phyloP scores from a whole-genome alignment of 2,329 filamentous ascomycete species.

The Monilinia polystroma region DNA sequence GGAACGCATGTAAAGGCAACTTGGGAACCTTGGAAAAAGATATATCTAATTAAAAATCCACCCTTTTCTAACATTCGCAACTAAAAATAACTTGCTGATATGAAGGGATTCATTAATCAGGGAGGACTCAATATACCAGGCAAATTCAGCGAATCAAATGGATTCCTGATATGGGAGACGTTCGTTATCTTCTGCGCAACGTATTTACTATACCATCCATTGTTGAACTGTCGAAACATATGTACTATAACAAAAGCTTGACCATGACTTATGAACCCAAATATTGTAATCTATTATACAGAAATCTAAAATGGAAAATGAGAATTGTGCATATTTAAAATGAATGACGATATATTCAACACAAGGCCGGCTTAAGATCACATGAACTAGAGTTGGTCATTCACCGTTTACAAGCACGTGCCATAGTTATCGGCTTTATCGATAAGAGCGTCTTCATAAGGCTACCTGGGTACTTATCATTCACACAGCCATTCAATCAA shows the following conservation, averaged over 20 bases:
- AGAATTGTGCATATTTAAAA: background rate
- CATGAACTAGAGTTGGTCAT: slow-evolving; percentile 2
- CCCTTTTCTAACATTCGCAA: background rate
- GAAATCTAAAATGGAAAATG: too few relatives aligned
- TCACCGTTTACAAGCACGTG: background rate
- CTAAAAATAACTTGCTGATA: background rate
- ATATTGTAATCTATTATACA: background rate
- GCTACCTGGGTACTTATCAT: background rate
- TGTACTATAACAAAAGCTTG: background rate
- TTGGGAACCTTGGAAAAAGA: background rate
- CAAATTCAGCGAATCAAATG: background rate
- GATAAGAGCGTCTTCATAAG: slow-evolving; percentile 23
- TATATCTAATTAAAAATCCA: background rate
- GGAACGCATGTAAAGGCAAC: background rate
- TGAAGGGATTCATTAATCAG: background rate
- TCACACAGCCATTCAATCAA: slow-evolving; percentile 9
- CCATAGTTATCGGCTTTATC: slow-evolving; percentile 16
- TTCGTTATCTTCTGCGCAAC: background rate
- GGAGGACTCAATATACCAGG: background rate
- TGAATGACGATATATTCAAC: background rate
- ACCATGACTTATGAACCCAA: background rate
- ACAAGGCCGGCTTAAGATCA: background rate
- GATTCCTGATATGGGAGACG: background rate
- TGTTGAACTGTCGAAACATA: background rate
- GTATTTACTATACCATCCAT: background rate